Evolutionary conservation across 805 yeast genomes (phyloP), one percentile per base, ranked within the genome.

Genomic region (Pichia membranifaciens): DNA sequence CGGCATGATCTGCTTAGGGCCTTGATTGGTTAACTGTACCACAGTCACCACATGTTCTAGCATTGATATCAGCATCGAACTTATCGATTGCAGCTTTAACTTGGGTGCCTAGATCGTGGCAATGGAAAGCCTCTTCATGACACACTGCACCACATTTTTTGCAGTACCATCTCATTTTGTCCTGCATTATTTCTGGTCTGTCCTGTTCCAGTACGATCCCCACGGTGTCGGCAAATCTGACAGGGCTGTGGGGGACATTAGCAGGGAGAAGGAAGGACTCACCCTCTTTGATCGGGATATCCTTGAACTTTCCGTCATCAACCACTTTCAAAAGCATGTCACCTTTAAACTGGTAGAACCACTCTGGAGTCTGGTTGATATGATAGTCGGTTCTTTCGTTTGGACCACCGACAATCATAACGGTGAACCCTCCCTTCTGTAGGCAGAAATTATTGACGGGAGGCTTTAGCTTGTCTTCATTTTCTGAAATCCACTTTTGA

Each of bases 401-500:
- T 3, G 97, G 97, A 0, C 97, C 97, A 15, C 97, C 97, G 1
- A 90, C 95, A 44, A 89, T 81, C 96, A 90, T 90, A 33, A 89
- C 88, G 0, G 96, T 89, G 62, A 85, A 86, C 0, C 96, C 96
- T 5, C 95, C 96, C 41, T 89, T 73, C 65, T 90, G 96, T 25
- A 90, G 76, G 59, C 96, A 88, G 67, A 68, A 90, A 61, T 90
- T 90, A 65, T 88, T 88, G 31, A 90, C 96, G 1, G 97, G 97
- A 1, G 97, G 97, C 62, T 86, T 82, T 34, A 90, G 73, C 13
- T 87, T 72, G 54, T 85, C 79, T 20, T 73, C 71, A 64, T 90
- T 87, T 58, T 86, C 95, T 35, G 72, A 70, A 16, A 90, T 75
- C 96, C 97, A 90, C 56, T 79, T 78, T 25, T 79, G 76, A 55